Evolutionary conservation across 441 rosid species (phyloP), one percentile per base, ranked within the genome.

Genomic region (Erodium trifolium): DNA sequence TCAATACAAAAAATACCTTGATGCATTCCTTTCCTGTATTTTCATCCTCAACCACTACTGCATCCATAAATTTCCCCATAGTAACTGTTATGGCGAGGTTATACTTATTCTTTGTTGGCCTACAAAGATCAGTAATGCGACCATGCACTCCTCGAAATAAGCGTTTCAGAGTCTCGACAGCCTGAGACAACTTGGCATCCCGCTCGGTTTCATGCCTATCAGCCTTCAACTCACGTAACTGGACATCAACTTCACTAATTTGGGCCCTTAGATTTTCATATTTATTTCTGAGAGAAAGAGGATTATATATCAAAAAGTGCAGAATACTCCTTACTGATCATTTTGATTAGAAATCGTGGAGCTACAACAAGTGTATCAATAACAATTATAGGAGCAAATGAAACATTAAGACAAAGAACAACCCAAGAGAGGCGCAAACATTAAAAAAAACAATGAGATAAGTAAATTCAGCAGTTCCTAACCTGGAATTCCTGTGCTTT

Each of bases 21-120:
- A 95, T 92, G 84, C 99, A 92, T 84, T 91, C 98, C 81, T 92
- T 95, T 73, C 97, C 98, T 0, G 95, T 90, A 72, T 70, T 81
- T 85, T 95, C 99, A 86, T 95, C 96, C 79, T 95, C 98, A 51
- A 92, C 99, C 66, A 95, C 97, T 62, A 92, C 95, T 5, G 98
- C 95, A 83, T 95, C 99, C 98, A 95, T 95, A 80, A 90, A 95
- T 85, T 74, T 92, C 51, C 99, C 99, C 99, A 95, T 95, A 49
- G 96, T 95, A 78, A 95, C 97, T 70, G 97, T 95, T 77, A 95
- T 89, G 71, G 98, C 98, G 79, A 95, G 96, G 77, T 95, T 89
- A 82, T 90, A 92, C 77, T 95, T 95, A 81, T 89, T 89, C 77
- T 80, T 88, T 39, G 89, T 89, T 77, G 99, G 97, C 82, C 91